Evolutionary conservation across 768 basidiomycete species (phyloP).

Genomic region (Tricholoma flavovirens): DNA sequence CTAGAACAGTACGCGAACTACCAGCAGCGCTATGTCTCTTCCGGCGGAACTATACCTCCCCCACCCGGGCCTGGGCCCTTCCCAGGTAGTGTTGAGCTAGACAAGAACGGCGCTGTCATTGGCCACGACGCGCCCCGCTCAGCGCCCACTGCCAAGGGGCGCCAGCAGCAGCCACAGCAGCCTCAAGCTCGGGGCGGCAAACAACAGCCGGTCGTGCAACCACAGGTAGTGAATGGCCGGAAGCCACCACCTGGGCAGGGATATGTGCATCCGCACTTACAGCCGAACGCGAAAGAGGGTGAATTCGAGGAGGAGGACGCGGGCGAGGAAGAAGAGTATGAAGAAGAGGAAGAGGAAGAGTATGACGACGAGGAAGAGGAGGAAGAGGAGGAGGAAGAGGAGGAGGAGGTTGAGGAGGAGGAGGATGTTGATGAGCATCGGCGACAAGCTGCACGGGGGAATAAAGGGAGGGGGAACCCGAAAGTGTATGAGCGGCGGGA

Average conservation of each 20-base stretch:
- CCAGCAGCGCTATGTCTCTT: conserved; percentile 92
- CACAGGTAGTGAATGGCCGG: conserved; percentile 12
- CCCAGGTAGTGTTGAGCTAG: conserved; percentile 95
- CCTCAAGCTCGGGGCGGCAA: not conserved
- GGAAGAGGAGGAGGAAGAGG: conserved; percentile 40
- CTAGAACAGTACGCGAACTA: conserved; percentile 98
- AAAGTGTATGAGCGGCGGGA: conserved; percentile 13
- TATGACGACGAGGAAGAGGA: conserved; percentile 60
- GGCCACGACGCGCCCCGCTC: conserved; percentile 19
- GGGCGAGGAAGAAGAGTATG: conserved; percentile 34
- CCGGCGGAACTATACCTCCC: conserved; percentile 83
- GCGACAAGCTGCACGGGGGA: conserved; percentile 4
- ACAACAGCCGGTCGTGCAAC: conserved; percentile 4
- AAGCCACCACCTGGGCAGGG: conserved; percentile 13
- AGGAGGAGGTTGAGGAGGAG: conserved; percentile 11
- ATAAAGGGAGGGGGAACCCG: conserved; percentile 7
- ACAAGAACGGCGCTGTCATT: conserved; percentile 79
- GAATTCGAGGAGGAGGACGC: conserved; percentile 61
- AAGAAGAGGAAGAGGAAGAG: conserved; percentile 45
- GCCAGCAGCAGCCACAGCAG: conserved; percentile 7
- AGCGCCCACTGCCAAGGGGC: conserved; percentile 8
- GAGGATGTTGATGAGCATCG: conserved; percentile 3
- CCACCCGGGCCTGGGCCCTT: conserved; percentile 97
- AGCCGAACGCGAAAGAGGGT: conserved; percentile 65
- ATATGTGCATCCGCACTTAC: conserved; percentile 28